A percentile compares a stretch with the other conserved stretches of the same genome.
Evolutionary conservation across 1,139 yeast species (phyloP).

Genomic region (Candida sp.): DNA sequence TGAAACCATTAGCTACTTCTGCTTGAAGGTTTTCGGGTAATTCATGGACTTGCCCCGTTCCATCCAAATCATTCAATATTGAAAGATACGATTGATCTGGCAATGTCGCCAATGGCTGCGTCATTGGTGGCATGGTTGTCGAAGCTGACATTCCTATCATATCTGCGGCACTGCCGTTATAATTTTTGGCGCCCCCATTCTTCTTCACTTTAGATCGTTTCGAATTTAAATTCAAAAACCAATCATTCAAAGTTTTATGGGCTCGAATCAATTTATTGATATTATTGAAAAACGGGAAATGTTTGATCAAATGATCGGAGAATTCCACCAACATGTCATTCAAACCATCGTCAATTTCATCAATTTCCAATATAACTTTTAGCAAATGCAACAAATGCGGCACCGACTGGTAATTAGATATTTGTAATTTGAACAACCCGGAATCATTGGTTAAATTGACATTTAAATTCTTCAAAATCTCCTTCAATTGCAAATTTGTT

Average conservation of each 20-base stretch:
- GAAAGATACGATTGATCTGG: background rate
- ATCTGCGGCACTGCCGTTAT: too few species aligned
- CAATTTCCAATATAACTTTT: constrained; percentile 25
- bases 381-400: constrained; percentile 35
- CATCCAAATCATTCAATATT: background rate
- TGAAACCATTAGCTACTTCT: background rate
- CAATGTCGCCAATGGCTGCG: background rate
- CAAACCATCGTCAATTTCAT: constrained; percentile 13
- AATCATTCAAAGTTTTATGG: constrained; percentile 19
- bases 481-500: constrained; percentile 20
- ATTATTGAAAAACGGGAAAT: constrained; percentile 28
- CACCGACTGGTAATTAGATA: constrained; percentile 32
- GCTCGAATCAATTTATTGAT: constrained; percentile 27
- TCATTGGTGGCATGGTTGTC: background rate
- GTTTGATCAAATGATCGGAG: constrained; percentile 22
- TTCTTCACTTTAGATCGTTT: constrained; percentile 9
- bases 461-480: constrained; percentile 20
- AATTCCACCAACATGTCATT: constrained; percentile 11
- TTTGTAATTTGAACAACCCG: constrained; percentile 25
- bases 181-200: background rate
- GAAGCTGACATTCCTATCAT: constrained; percentile 1
- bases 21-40: background rate
- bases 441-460: constrained; percentile 16
- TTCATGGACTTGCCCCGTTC: background rate
- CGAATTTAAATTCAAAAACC: constrained; percentile 25